Evolutionary conservation across 2,329 filamentous ascomycete species (phyloP).

Genomic region (Colletotrichum noveboracense): DNA sequence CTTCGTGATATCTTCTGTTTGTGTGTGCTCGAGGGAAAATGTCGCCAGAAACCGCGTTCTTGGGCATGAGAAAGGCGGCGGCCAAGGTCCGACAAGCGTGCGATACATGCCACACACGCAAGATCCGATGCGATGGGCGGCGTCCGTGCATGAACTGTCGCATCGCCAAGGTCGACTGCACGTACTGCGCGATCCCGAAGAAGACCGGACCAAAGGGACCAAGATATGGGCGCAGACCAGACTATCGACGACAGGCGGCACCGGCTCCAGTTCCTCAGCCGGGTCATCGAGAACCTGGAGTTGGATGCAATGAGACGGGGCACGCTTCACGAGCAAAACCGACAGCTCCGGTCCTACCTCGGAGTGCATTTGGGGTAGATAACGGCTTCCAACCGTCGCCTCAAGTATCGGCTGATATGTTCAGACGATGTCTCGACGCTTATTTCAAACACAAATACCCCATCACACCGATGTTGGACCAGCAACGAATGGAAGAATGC

Average conservation of each 20-base stretch:
- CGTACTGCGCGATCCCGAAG: neutral
- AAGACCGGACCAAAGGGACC: neutral
- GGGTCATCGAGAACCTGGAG: neutral
- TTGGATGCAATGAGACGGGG: neutral
- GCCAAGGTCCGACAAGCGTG: neutral
- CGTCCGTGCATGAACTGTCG: neutral
- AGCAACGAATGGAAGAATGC: neutral
- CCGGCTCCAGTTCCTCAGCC: neutral
- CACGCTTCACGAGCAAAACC: neutral
- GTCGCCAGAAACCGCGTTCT: neutral
- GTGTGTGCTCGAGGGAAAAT: neutral
- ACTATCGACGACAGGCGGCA: neutral
- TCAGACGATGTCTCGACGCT: neutral
- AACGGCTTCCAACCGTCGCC: neutral
- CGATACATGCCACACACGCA: neutral
- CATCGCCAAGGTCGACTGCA: neutral
- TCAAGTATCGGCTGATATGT: neutral
- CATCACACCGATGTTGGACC: neutral
- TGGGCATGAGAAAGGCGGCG: neutral
- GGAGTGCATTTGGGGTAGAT: neutral
- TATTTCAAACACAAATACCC: neutral
- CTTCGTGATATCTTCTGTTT: neutral
- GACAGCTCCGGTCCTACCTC: fast-evolving
- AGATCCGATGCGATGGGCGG: neutral
- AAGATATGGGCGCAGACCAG: neutral